Base-by-base conservation (phyloP, 2,329 filamentous ascomycete genomes). In the Fusarium hostae region DNA sequence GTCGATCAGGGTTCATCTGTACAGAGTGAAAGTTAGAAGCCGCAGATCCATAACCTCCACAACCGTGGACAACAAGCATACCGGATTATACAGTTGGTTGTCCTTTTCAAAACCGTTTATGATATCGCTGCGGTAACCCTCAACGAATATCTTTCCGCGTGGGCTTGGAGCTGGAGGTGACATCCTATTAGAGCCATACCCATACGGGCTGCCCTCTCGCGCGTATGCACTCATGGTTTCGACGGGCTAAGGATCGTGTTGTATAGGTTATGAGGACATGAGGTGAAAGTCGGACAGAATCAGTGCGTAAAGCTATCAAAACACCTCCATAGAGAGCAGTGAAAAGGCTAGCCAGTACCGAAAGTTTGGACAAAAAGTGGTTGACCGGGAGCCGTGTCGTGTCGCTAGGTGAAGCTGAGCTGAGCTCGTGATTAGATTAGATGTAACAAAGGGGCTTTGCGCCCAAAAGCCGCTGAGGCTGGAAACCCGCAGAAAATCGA, bases 121-220 rank as follows among this genome's bases (percentile, higher is more conserved):
- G 59, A 87, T 84, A 65, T 89, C 87, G 54, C 82, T 83, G 54
- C 85, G 84, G 78, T 91, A 92, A 45, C 87, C 88, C 59, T 91
- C 86, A 55, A 89, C 83, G 63, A 90, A 82, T 24, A 83, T 82
- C 74, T 86, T 88, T 56, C 82, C 82, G 47, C 81, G 84, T 41
- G 84, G 83, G 56, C 76, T 78, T 57, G 81, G 77, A 77, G 72
- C 77, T 68, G 79, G 78, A 26, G 79, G 77, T 40, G 80, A 77
- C 51, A 79, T 68, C 68, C 79, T 71, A 69, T 76, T 75, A 40
- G 61, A 69, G 64, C 78, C 79, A 65, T 81, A 82, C 75, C 80
- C 81, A 71, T 81, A 81, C 44, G 77, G 78, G 67, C 75, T 73
- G 70, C 77, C 76, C 68, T 79, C 77, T 61, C 77, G 77, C 63